These are phyloP conservation scores for Pseudopyrenochaeta lycopersici DNA, from an alignment of 2,329 filamentous ascomycete genomes.

Conservation along the genomic window DNA sequence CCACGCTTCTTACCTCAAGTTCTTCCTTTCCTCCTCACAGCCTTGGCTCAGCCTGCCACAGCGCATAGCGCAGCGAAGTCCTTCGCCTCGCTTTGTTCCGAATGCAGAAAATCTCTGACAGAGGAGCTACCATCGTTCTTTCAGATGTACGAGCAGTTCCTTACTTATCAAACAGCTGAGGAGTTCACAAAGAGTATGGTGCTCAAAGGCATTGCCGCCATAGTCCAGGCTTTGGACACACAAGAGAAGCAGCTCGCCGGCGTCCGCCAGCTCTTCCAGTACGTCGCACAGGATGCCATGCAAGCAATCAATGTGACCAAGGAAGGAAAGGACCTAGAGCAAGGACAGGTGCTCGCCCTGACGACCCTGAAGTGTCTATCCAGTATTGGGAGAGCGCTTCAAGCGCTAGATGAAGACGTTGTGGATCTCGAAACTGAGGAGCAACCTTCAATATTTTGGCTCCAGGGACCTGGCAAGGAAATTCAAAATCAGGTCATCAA, in stretches of 20 bases:
- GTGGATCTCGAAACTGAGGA: slow-evolving; percentile 71
- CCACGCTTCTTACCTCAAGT: slow-evolving; percentile 72
- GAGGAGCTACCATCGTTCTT: slow-evolving; percentile 74
- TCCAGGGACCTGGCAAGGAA: slow-evolving; percentile 55
- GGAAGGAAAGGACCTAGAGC: slow-evolving; percentile 47
- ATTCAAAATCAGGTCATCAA: slow-evolving; percentile 63
- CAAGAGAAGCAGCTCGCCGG: slow-evolving; percentile 64
- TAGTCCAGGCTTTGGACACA: slow-evolving; percentile 75
- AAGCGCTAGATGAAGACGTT: slow-evolving; percentile 71
- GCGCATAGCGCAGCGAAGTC: slow-evolving; percentile 76
- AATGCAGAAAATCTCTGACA: slow-evolving; percentile 75
- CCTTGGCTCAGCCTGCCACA: slow-evolving; percentile 69
- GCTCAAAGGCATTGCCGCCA: slow-evolving; percentile 75
- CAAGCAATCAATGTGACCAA: slow-evolving; percentile 43
- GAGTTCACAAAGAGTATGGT: slow-evolving; percentile 76
- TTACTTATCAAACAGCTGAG: slow-evolving; percentile 68
- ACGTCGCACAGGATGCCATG: slow-evolving; percentile 70
- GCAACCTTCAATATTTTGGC: slow-evolving; percentile 58
- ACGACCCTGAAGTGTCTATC: slow-evolving; percentile 73
- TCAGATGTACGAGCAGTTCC: slow-evolving; percentile 73
- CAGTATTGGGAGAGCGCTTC: slow-evolving; percentile 75
- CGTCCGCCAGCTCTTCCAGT: slow-evolving; percentile 67
- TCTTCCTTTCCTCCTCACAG: slow-evolving; percentile 77
- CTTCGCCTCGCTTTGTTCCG: slow-evolving; percentile 77
- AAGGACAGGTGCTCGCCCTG: slow-evolving; percentile 55